Percentiles rank a stretch among this genome's conserved stretches.
Conservation (phyloP, 192 early-diverging fungal species). For the Dimargaris verticillata region DNA sequence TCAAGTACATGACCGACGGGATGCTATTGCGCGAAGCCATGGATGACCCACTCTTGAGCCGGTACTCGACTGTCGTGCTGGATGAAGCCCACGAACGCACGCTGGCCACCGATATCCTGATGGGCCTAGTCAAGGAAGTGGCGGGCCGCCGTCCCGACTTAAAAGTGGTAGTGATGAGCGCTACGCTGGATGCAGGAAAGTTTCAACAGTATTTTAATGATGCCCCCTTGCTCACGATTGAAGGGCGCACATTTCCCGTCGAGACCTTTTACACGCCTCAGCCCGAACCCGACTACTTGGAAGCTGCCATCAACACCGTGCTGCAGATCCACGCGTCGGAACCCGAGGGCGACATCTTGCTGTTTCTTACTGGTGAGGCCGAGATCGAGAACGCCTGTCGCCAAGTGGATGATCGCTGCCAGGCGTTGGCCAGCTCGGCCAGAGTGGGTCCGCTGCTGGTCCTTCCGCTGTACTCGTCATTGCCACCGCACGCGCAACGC, state of each 20-base stretch:
- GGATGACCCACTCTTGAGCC: conserved; percentile 68
- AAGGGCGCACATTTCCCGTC: conserved; percentile 96
- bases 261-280: conserved; percentile 95
- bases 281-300: conserved; percentile 94
- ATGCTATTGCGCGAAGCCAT: conserved; percentile 97
- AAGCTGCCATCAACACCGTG: conserved; percentile 87
- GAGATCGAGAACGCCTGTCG: conserved; percentile 87
- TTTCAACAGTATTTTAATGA: conserved; percentile 98
- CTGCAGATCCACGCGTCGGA: conserved; percentile 88
- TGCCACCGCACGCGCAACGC: conserved; percentile 82
- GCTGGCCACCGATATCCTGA: conserved; percentile 88
- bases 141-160: conserved; percentile 60
- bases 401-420: conserved; percentile 59
- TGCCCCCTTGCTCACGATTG: conserved; percentile 80
- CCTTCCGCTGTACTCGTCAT: conserved; percentile 78
- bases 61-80: conserved; percentile 90
- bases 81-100: conserved; percentile 99
- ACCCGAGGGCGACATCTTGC: conserved; percentile 86
- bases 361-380: conserved; percentile 97
- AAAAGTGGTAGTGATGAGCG: conserved; percentile 91
- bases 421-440: conserved; percentile 42
- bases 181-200: conserved; percentile 94
- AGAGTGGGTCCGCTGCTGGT: conserved; percentile 68
- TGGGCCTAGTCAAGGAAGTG: conserved; percentile 94
- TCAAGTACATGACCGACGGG: conserved; percentile 99